Evolutionary conservation across 179 eudicot species (phyloP).

Genomic region (Spergularia azorica): DNA sequence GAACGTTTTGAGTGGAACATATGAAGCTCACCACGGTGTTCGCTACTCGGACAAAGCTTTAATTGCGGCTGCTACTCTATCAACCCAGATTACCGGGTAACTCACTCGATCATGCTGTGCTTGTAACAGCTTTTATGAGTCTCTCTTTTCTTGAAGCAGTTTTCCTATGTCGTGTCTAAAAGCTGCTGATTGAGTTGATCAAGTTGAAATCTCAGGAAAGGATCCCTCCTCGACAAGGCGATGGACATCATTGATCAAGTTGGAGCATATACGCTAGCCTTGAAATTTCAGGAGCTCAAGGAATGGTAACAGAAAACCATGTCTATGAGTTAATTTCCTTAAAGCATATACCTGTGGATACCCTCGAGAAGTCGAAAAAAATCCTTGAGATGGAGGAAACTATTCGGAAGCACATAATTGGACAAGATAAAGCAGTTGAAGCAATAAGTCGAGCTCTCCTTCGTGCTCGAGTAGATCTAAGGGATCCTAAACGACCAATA

Average conservation of each 20-base stretch:
- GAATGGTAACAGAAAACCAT: neutral
- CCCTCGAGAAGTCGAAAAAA: conserved; percentile 56
- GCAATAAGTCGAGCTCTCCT: conserved; percentile 40
- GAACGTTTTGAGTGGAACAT: conserved; percentile 28
- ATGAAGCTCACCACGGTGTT: conserved; percentile 38
- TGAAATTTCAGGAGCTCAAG: neutral
- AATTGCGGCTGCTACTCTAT: conserved; percentile 34
- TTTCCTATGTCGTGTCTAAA: too few relatives aligned
- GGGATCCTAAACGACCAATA: conserved; percentile 36
- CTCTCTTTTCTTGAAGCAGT: neutral
- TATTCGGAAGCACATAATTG: conserved; percentile 44
- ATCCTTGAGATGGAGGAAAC: conserved; percentile 67
- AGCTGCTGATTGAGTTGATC: too few relatives aligned
- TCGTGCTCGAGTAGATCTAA: conserved; percentile 35
- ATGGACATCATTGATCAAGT: too few relatives aligned
- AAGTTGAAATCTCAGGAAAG: neutral
- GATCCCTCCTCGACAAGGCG: neutral
- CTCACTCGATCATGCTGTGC: neutral
- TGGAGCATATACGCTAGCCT: too few relatives aligned
- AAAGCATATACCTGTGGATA: neutral
- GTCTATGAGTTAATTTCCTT: neutral
- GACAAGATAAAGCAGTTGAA: conserved; percentile 38
- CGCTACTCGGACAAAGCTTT: conserved; percentile 35
- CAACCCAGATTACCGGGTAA: conserved; percentile 33
- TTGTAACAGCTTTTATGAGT: neutral